A percentile compares a stretch with the other conserved stretches of the same genome.
These are phyloP conservation scores for Didymella pomorum DNA, from an alignment of 2,329 filamentous ascomycete genomes.

Conservation along the genomic window DNA sequence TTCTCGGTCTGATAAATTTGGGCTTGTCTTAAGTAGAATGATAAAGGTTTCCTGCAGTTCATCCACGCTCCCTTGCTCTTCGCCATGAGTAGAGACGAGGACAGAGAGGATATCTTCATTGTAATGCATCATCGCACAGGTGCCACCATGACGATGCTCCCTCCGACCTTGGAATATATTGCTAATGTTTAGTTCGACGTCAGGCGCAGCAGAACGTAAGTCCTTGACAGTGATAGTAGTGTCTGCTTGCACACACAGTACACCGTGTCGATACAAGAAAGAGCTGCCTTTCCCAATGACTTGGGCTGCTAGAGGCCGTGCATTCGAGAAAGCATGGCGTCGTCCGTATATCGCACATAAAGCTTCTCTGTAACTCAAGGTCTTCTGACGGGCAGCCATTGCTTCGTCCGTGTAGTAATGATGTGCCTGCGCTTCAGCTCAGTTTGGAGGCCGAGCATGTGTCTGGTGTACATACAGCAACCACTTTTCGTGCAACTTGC, in stretches of 20 bases:
- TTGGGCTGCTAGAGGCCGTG: constrained; percentile 68
- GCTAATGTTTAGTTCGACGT: constrained; percentile 32
- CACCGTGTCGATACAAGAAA: constrained; percentile 70
- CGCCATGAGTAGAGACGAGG: constrained; percentile 11
- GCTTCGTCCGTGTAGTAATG: constrained; percentile 57
- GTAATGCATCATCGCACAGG: constrained; percentile 40
- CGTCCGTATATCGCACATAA: constrained; percentile 69
- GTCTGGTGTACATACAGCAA: constrained; percentile 60
- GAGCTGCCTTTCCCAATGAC: constrained; percentile 67
- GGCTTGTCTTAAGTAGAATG: constrained; percentile 30
- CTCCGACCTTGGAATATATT: neutral
- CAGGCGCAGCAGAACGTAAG: constrained; percentile 53
- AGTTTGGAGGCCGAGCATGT: neutral
- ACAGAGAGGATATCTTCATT: constrained; percentile 45
- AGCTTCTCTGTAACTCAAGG: constrained; percentile 60
- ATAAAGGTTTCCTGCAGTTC: neutral
- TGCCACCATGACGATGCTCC: neutral
- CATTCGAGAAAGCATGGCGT: constrained; percentile 66
- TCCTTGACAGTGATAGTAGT: constrained; percentile 66
- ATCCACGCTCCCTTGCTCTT: neutral
- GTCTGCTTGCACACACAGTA: constrained; percentile 69
- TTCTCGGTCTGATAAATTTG: constrained; percentile 31
- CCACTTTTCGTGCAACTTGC: constrained; percentile 63
- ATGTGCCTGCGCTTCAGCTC: constrained; percentile 45
- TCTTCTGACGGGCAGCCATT: constrained; percentile 46